phyloP scores from a whole-genome alignment of 805 yeast species.

The Pichia deserticola region DNA sequence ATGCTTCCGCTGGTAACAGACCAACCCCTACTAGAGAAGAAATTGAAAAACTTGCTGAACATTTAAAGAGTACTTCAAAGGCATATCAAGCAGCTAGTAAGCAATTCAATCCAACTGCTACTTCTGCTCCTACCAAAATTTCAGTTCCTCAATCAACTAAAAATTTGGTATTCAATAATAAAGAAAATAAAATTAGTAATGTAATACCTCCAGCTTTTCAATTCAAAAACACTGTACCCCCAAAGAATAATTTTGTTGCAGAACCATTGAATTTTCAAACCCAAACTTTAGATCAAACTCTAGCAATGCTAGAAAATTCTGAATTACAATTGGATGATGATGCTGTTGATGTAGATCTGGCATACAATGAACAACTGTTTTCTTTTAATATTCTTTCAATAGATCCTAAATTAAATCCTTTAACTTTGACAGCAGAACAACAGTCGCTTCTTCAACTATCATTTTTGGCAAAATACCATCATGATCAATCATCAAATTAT shows the following conservation, averaged over 20 bases:
- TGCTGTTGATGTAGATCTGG: slow-evolving; percentile 10
- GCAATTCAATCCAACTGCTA: slow-evolving; percentile 13
- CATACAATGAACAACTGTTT: slow-evolving; percentile 15
- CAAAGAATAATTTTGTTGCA: background rate
- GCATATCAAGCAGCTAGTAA: slow-evolving; percentile 8
- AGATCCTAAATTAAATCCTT: slow-evolving; percentile 18
- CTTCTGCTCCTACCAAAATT: slow-evolving; percentile 10
- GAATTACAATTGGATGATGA: slow-evolving; percentile 14
- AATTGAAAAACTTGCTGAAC: slow-evolving; percentile 14
- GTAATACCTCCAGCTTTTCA: slow-evolving; percentile 5
- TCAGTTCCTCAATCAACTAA: background rate
- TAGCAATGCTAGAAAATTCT: slow-evolving; percentile 11
- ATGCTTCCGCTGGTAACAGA: slow-evolving; percentile 12
- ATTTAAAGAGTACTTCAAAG: slow-evolving; percentile 9
- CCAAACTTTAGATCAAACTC: slow-evolving; percentile 11
- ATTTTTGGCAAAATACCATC: slow-evolving; percentile 16
- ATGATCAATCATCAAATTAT: slow-evolving; percentile 13
- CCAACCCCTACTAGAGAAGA: slow-evolving; percentile 14
- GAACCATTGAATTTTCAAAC: slow-evolving; percentile 2
- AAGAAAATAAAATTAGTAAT: background rate
- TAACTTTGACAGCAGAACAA: slow-evolving; percentile 16
- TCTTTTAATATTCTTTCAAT: slow-evolving; percentile 17
- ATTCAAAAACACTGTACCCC: slow-evolving; percentile 5
- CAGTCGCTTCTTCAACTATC: slow-evolving; percentile 16
- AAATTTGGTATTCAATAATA: background rate